Evolutionary conservation across 73 alveolate species (phyloP).

Genomic region (Symbiodinium pilosum): DNA sequence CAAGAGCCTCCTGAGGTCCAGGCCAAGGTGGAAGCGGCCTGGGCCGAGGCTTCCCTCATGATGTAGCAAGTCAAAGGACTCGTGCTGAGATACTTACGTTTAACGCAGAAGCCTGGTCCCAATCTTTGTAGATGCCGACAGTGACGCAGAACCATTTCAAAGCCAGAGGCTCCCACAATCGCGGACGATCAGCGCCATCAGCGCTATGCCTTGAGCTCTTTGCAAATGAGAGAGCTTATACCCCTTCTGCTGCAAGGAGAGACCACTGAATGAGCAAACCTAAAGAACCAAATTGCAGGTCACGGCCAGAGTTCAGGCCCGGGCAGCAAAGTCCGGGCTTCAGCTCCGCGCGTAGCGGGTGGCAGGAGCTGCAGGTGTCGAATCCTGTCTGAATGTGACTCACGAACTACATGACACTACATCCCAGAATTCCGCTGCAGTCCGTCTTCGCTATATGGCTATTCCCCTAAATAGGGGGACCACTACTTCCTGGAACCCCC

Average conservation of each 20-base stretch:
- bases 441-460: no score
- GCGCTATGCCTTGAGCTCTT: background rate
- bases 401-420: no score
- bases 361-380: conserved; percentile 4
- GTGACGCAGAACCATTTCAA: no score
- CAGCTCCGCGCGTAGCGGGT: background rate
- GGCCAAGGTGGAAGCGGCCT: conserved; percentile 2
- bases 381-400: background rate
- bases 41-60: no score
- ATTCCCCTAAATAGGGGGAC: no score
- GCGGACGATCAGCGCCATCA: background rate
- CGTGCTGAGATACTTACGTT: no score
- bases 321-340: background rate
- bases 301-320: background rate
- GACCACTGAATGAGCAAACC: background rate
- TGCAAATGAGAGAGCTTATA: background rate
- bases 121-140: no score
- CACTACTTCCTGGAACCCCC: no score
- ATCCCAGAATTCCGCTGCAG: no score
- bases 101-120: no score
- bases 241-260: background rate
- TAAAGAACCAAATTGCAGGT: no score
- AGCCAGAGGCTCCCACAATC: background rate
- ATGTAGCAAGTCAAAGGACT: no score
- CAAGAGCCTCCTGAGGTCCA: background rate